Base-by-base conservation (phyloP, 228 moss, liverwort and hornwort species). In the Sphagnum fallax region DNA sequence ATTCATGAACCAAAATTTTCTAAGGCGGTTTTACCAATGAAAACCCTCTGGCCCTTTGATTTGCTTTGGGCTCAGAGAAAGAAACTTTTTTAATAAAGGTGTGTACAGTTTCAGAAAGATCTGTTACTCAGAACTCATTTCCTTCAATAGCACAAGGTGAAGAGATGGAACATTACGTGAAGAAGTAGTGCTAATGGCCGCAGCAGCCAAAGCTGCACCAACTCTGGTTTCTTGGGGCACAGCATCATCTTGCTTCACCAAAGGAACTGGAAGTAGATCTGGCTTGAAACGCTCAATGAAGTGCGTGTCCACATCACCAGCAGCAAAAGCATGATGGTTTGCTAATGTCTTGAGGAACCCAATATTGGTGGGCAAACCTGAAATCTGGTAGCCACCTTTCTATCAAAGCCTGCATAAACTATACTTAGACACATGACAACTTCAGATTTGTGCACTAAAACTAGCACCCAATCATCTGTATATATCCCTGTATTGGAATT, bases 281-380 rank as follows among this genome's bases (percentile, higher is more conserved):
- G 73, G 80, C 78, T 78, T 85, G 67, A 89, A 85, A 64, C 93
- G 91, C 49, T 98, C 88, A 60, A 98, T 98, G 62, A 98, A 98
- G 78, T 90, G 90, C 6, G 97, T 98, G 71, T 91, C 97, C 70
- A 98, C 90, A 62, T 91, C 84, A 61, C 91, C 97, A 73, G 93
- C 89, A 76, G 71, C 82, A 84, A 98, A 98, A 57, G 93, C 97
- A 68, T 85, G 90, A 77, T 93, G 91, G 32, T 80, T 83, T 73
- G 91, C 86, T 53, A 98, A 88, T 49, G 83, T 74, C 82, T 87
- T 98, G 48, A 98, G 74, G 66, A 98, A 98, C 53, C 75, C 32
- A 62, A 98, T 98, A 80, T 98, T 98, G 67, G 88, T 93, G 53
- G 97, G 97, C 64, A 93, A 69, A 67, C 97, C 97, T 68, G 93